Evolutionary conservation across 1,284 basidiomycete species (phyloP), one percentile per base, ranked within the genome.

Genomic region (Hemileia vastatrix): DNA sequence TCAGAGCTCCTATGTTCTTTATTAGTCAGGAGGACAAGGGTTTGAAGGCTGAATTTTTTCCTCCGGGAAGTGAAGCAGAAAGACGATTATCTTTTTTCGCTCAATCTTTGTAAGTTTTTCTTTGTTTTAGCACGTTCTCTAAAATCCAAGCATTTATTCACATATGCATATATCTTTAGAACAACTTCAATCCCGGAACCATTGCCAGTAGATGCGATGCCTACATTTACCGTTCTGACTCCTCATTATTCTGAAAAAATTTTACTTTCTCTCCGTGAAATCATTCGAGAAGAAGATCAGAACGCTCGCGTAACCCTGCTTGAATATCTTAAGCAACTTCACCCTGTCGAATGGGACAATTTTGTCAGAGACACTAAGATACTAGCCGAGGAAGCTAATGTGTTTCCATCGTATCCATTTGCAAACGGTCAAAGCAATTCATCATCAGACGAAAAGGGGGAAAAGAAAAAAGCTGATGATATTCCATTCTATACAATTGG

Each of bases 311-410:
- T 95, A 59, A 96, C 92, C 5, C 82, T 96, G 13, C 81, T 96
- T 57, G 92, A 95, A 77, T 96, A 98, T 79, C 82, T 98, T 72
- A 98, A 98, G 79, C 94, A 98, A 77, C 84, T 98, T 52, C 94
- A 98, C 76, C 89, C 92, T 3, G 82, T 98, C 71, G 94, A 98
- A 76, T 98, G 94, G 94, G 91, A 96, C 79, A 98, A 98, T 78
- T 98, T 98, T 70, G 94, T 98, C 72, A 93, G 93, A 80, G 94
- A 98, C 76, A 98, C 95, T 76, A 98, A 95, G 82, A 98, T 98
- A 68, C 82, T 98, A 56, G 94, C 94, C 1, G 93, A 97, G 77
- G 94, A 98, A 77, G 88, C 90, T 11, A 85, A 86, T 44, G 85
- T 88, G 79, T 90, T 86, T 76, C 87, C 86, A 66, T 88, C 86